Evolutionary conservation across 306 rosid genomes (phyloP).

Genomic region (Glycine tomentella): DNA sequence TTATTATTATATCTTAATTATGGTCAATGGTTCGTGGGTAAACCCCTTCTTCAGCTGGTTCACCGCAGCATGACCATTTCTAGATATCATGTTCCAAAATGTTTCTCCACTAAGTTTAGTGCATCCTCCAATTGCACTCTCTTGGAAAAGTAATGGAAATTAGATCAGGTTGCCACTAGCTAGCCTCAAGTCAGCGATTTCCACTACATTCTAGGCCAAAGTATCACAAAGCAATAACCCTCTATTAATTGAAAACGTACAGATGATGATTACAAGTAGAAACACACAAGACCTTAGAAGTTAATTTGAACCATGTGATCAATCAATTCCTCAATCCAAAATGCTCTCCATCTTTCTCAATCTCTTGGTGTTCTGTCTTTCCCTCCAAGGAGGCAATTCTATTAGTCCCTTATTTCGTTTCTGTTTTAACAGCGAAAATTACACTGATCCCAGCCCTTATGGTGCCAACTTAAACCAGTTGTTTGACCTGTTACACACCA

Average conservation of each 20-base stretch:
- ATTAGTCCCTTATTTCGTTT: neutral
- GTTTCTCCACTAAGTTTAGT: neutral
- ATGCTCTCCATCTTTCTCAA: neutral
- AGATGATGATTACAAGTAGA: neutral
- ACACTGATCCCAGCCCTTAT: neutral
- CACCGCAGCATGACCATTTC: too few species aligned
- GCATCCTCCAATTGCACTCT: slow-evolving; percentile 6
- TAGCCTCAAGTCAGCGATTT: neutral
- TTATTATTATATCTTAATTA: too few species aligned
- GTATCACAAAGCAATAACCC: neutral
- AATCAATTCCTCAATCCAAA: neutral
- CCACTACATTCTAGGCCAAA: neutral
- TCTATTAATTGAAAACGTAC: neutral
- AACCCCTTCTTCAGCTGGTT: too few species aligned
- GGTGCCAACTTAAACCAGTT: slow-evolving; percentile 16
- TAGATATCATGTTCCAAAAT: neutral
- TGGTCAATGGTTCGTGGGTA: too few species aligned
- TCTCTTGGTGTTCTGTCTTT: neutral
- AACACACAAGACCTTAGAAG: neutral
- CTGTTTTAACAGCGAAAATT: neutral
- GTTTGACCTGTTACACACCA: slow-evolving; percentile 11
- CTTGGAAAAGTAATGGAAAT: neutral
- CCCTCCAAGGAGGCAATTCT: slow-evolving; percentile 6
- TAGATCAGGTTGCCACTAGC: neutral
- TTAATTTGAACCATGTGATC: neutral